Evolutionary conservation across 805 yeast species (phyloP).

Genomic region (Hemisphaericaspora nanyangensis): DNA sequence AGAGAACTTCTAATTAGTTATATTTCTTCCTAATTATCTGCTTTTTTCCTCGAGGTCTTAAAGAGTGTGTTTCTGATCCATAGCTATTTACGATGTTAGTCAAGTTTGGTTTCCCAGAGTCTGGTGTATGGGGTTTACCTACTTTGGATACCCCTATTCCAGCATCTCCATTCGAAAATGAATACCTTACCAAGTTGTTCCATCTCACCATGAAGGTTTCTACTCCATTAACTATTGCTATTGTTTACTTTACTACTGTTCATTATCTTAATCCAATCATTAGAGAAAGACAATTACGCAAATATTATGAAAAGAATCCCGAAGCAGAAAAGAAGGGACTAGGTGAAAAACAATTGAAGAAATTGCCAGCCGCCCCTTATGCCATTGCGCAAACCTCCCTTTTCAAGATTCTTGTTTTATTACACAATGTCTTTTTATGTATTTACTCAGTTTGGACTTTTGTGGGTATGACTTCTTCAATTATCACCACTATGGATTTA

Average conservation of each 20-base stretch:
- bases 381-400: slow-evolving; percentile 38
- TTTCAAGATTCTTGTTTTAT: slow-evolving; percentile 53
- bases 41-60: too few species aligned
- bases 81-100: slow-evolving; percentile 13
- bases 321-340: slow-evolving; percentile 9
- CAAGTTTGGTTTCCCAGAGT: slow-evolving; percentile 32
- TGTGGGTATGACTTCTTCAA: slow-evolving; percentile 56
- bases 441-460: slow-evolving; percentile 70
- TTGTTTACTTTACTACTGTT: slow-evolving; percentile 55
- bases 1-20: too few species aligned
- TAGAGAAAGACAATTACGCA: slow-evolving; percentile 41
- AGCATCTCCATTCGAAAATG: slow-evolving; percentile 30
- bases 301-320: slow-evolving; percentile 17
- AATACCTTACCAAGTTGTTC: slow-evolving; percentile 31
- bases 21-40: too few species aligned
- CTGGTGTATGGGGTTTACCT: slow-evolving; percentile 28
- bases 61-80: too few species aligned
- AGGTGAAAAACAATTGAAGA: slow-evolving; percentile 22
- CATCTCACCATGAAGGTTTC: slow-evolving; percentile 42
- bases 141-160: slow-evolving; percentile 27
- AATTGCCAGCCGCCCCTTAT: slow-evolving; percentile 53
- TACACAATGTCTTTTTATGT: slow-evolving; percentile 61
- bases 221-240: slow-evolving; percentile 56
- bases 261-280: slow-evolving; percentile 50
- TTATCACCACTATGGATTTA: slow-evolving; percentile 35